Evolutionary conservation across 345 rosid species (phyloP).

Genomic region (Turritis glabra): DNA sequence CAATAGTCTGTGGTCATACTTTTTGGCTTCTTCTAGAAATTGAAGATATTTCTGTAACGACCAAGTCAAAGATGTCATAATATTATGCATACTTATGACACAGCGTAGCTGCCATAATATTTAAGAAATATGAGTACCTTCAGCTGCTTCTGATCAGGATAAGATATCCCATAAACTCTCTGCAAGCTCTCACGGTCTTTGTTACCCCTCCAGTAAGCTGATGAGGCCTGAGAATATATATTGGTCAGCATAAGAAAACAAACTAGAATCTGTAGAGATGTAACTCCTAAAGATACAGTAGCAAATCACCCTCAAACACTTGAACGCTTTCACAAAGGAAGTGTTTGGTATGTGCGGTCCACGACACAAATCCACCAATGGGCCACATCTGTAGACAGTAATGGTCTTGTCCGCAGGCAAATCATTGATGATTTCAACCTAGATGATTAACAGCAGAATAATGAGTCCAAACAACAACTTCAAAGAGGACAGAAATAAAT

Average conservation of each 20-base stretch:
- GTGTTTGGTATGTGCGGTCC: conserved; percentile 99
- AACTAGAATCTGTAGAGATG: conserved; percentile 25
- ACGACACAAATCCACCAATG: conserved; percentile 94
- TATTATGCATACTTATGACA: not conserved
- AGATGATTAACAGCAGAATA: conserved; percentile 33
- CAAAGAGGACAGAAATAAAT: conserved; percentile 3
- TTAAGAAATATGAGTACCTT: conserved; percentile 49
- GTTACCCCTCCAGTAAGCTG: conserved; percentile 96
- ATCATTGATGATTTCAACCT: conserved; percentile 90
- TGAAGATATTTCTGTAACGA: conserved; percentile 66
- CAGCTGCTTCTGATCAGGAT: conserved; percentile 83
- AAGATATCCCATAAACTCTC: conserved; percentile 98
- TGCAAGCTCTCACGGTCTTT: conserved; percentile 93
- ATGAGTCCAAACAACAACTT: conserved; percentile 17
- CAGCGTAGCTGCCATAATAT: not conserved
- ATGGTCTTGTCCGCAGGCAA: conserved; percentile 90
- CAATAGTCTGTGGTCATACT: conserved; percentile 86
- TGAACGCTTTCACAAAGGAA: conserved; percentile 91
- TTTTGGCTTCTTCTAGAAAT: conserved; percentile 81
- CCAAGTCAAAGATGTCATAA: conserved; percentile 21
- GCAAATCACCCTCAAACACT: conserved; percentile 74
- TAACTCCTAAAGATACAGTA: conserved; percentile 11
- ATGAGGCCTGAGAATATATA: conserved; percentile 71
- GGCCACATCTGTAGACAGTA: conserved; percentile 97
- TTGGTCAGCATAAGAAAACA: conserved; percentile 18